These are phyloP conservation scores for Kokia cookei DNA, from an alignment of 441 rosid species.

Conservation along the genomic window DNA sequence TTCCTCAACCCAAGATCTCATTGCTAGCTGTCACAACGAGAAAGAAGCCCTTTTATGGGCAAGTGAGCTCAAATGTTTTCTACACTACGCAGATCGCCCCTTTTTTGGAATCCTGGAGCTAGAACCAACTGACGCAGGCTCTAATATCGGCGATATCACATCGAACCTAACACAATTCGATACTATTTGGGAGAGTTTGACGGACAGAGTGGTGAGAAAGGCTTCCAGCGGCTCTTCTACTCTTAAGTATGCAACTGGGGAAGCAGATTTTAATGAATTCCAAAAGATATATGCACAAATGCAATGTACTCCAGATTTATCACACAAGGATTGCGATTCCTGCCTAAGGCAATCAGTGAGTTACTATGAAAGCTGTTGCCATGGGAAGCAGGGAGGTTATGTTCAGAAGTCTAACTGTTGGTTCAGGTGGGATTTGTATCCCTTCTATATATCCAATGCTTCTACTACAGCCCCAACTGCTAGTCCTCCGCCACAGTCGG, in stretches of 20 bases:
- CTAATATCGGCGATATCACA: background rate
- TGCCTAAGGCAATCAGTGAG: constrained; percentile 15
- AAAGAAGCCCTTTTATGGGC: constrained; percentile 7
- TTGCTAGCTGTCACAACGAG: background rate
- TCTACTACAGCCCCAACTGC: background rate
- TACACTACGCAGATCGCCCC: constrained; percentile 16
- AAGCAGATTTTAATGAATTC: background rate
- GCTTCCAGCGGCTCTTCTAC: too few species aligned
- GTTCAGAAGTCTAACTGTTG: too few species aligned
- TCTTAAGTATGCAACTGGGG: too few species aligned
- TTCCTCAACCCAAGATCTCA: constrained; percentile 1
- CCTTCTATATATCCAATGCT: too few species aligned
- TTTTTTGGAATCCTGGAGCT: constrained; percentile 12
- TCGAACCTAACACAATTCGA: background rate
- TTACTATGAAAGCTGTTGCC: background rate
- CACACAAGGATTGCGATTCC: background rate
- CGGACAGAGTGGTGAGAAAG: too few species aligned
- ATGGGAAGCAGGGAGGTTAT: constrained; percentile 6
- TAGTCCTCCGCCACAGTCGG: background rate
- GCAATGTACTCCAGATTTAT: constrained; percentile 23
- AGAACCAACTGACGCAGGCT: too few species aligned
- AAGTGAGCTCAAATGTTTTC: background rate
- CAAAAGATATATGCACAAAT: constrained; percentile 15
- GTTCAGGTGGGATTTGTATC: too few species aligned
- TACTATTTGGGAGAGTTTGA: too few species aligned